Percentiles rank a stretch among this genome's conserved stretches.
Evolutionary conservation across 768 basidiomycete species (phyloP).

Genomic region (Boletus reticuloceps): DNA sequence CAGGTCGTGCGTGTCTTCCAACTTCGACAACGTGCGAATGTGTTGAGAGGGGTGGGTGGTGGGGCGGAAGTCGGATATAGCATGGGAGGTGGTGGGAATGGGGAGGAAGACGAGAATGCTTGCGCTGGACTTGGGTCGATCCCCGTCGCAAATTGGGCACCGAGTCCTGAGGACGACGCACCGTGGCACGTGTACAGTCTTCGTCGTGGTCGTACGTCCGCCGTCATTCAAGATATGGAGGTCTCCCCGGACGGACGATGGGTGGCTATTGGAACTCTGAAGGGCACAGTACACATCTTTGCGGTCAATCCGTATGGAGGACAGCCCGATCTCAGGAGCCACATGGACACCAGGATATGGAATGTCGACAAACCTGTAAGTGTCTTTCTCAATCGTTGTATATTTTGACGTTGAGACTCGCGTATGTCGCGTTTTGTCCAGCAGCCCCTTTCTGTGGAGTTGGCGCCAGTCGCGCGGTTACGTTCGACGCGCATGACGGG

Average conservation of each 20-base stretch:
- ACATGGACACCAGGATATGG: slow-evolving; percentile 54
- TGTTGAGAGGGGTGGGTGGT: slow-evolving; percentile 8
- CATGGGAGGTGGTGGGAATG: background rate
- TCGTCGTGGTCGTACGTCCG: slow-evolving; percentile 65
- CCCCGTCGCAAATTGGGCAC: background rate
- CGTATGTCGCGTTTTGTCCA: slow-evolving; percentile 18
- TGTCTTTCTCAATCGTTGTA: background rate
- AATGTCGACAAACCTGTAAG: slow-evolving; percentile 51
- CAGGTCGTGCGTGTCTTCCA: slow-evolving; percentile 49
- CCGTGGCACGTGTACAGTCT: slow-evolving; percentile 67
- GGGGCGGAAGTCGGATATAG: background rate
- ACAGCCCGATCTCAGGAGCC: slow-evolving; percentile 56
- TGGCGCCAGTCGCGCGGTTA: slow-evolving; percentile 57
- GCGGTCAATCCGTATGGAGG: slow-evolving; percentile 78
- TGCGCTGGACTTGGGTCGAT: background rate
- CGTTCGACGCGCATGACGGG: slow-evolving; percentile 33
- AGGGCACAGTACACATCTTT: slow-evolving; percentile 69
- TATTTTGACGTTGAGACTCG: background rate
- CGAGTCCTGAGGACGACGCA: slow-evolving; percentile 15
- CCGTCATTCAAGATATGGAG: slow-evolving; percentile 52
- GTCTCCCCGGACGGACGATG: slow-evolving; percentile 54
- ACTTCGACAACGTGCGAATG: slow-evolving; percentile 27
- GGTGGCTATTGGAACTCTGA: slow-evolving; percentile 64
- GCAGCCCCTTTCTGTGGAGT: slow-evolving; percentile 51
- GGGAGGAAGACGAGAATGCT: background rate